A percentile compares a stretch with the other conserved stretches of the same genome.
These are phyloP conservation scores for Monosporascus ibericus DNA, from an alignment of 2,329 filamentous ascomycete genomes.

Conservation along the genomic window DNA sequence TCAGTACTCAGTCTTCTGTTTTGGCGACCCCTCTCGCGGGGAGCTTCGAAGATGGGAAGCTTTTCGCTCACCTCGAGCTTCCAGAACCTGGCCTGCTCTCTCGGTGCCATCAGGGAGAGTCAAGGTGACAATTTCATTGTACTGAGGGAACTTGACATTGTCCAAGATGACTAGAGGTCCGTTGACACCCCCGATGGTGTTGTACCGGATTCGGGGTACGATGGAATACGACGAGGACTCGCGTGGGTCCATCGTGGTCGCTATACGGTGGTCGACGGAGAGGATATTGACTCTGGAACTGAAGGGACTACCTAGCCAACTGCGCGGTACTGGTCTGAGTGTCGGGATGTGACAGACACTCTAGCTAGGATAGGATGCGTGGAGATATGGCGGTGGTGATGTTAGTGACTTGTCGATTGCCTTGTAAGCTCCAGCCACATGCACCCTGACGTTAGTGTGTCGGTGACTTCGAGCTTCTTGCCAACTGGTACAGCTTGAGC, in stretches of 20 bases:
- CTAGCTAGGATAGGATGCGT: neutral
- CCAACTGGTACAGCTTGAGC: too few relatives aligned
- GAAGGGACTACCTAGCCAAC: neutral
- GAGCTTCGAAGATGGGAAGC: neutral
- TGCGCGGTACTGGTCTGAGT: neutral
- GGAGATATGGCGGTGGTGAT: neutral
- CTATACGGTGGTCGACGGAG: conserved; percentile 5
- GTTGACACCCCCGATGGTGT: conserved; percentile 97
- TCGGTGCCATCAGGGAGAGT: conserved; percentile 93
- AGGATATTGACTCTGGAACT: conserved; percentile 1
- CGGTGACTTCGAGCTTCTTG: too few relatives aligned
- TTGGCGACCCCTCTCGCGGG: neutral
- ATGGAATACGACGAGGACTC: conserved; percentile 56
- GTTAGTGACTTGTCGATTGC: neutral
- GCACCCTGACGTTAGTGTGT: too few relatives aligned
- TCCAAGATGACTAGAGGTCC: conserved; percentile 96
- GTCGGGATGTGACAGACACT: neutral
- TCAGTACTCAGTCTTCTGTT: conserved; percentile 10
- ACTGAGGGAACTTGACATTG: conserved; percentile 96
- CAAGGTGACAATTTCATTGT: conserved; percentile 95
- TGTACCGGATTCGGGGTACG: conserved; percentile 72
- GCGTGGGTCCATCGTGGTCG: conserved; percentile 41
- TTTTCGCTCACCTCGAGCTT: conserved; percentile 74
- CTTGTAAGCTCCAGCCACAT: neutral
- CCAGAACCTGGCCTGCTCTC: conserved; percentile 90